Evolutionary conservation across 192 early-diverging fungal genomes (phyloP).

Genomic region (Geosiphon pyriformis): DNA sequence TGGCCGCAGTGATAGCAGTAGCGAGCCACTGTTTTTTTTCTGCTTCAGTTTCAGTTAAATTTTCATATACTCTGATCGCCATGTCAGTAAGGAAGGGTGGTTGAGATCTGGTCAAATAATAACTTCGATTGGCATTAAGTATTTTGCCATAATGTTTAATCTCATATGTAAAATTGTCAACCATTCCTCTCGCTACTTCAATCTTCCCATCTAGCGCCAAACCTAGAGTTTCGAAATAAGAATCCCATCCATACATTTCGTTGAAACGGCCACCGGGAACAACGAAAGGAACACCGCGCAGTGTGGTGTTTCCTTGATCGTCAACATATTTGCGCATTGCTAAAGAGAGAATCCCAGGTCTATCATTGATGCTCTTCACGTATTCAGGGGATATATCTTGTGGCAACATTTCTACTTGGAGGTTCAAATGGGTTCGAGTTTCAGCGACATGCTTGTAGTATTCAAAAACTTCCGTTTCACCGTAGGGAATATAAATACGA

Average conservation of each 20-base stretch:
- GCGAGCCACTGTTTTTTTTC: slow-evolving; percentile 72
- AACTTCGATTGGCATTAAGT: slow-evolving; percentile 95
- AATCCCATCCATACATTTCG: slow-evolving; percentile 99
- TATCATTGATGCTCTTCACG: slow-evolving; percentile 85
- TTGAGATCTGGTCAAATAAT: slow-evolving; percentile 95
- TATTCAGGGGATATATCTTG: slow-evolving; percentile 81
- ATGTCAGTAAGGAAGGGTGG: slow-evolving; percentile 98
- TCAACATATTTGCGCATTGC: slow-evolving; percentile 53
- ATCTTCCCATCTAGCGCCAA: slow-evolving; percentile 79
- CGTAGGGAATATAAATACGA: slow-evolving; percentile 89
- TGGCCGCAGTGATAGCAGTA: slow-evolving; percentile 59
- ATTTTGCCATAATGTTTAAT: slow-evolving; percentile 99
- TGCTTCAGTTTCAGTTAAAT: slow-evolving; percentile 43
- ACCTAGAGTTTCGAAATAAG: slow-evolving; percentile 90
- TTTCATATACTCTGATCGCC: slow-evolving; percentile 73
- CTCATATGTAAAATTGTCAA: slow-evolving; percentile 96
- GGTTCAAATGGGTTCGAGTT: slow-evolving; percentile 58
- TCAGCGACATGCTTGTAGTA: slow-evolving; percentile 76
- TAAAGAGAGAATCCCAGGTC: slow-evolving; percentile 87
- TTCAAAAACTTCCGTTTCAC: slow-evolving; percentile 65
- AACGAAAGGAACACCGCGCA: slow-evolving; percentile 85
- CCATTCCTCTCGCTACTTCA: slow-evolving; percentile 88
- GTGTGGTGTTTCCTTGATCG: slow-evolving; percentile 42
- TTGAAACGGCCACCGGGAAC: slow-evolving; percentile 99
- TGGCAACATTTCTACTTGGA: slow-evolving; percentile 80